Evolutionary conservation across 345 rosid genomes (phyloP).

Genomic region (Eutrema yunnanense): DNA sequence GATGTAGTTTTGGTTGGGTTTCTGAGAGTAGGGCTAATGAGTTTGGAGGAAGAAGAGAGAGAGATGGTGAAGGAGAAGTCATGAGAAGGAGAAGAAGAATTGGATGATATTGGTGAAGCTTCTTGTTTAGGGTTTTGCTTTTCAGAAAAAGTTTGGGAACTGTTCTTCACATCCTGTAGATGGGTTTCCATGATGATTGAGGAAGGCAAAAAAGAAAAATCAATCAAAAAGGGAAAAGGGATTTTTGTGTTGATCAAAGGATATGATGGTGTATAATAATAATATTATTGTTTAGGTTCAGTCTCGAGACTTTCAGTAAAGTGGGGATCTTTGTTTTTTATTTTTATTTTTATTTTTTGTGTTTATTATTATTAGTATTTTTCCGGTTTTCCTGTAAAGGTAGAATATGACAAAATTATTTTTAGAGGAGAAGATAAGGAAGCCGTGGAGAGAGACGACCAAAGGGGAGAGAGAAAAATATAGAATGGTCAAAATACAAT

Average conservation of each 20-base stretch:
- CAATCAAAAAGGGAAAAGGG: slow-evolving; percentile 9
- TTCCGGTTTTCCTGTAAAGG: slow-evolving; percentile 22
- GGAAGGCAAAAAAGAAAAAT: not conserved
- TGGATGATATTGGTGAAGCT: slow-evolving; percentile 52
- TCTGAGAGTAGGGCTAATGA: slow-evolving; percentile 25
- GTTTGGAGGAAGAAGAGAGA: slow-evolving; percentile 31
- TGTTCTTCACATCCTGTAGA: slow-evolving; percentile 37
- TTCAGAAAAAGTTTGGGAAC: slow-evolving; percentile 25
- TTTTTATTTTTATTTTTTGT: not conserved
- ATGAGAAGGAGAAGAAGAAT: slow-evolving; percentile 81
- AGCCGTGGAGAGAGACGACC: slow-evolving; percentile 33
- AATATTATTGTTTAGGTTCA: slow-evolving; percentile 13
- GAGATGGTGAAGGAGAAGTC: slow-evolving; percentile 95
- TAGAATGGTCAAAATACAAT: slow-evolving; percentile 22
- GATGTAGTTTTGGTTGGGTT: slow-evolving; percentile 26
- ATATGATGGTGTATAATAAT: slow-evolving; percentile 15
- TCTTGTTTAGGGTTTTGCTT: slow-evolving; percentile 37
- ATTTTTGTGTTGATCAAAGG: slow-evolving; percentile 27
- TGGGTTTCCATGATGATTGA: slow-evolving; percentile 46
- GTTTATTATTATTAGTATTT: slow-evolving; percentile 8
- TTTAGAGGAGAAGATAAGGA: slow-evolving; percentile 29
- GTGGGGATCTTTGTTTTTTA: slow-evolving; percentile 6
- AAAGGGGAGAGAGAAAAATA: not conserved
- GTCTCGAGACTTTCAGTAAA: not conserved
- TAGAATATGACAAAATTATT: slow-evolving; percentile 27